Conservation (phyloP, 208 protist species). For the Endotrypanum monterogeii region DNA sequence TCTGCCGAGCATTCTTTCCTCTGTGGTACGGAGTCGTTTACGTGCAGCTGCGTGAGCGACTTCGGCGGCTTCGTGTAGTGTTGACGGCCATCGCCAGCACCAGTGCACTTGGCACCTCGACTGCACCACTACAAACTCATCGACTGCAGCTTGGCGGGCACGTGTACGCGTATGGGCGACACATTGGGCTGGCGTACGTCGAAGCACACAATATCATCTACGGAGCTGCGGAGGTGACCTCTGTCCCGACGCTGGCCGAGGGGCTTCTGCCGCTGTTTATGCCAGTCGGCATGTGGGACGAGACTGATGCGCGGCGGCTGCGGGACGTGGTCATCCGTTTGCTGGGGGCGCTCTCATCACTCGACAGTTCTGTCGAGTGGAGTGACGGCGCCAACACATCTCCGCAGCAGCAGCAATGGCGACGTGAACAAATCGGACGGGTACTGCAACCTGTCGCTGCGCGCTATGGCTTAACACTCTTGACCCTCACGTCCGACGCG, state of each 20-base stretch:
- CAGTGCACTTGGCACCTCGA: constrained; percentile 8
- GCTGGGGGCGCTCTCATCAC: constrained; percentile 23
- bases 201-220: constrained; percentile 75
- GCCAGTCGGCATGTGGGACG: not conserved
- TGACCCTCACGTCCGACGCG: not conserved
- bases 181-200: constrained; percentile 58
- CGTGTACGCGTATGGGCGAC: constrained; percentile 37
- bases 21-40: constrained; percentile 43
- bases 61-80: constrained; percentile 45
- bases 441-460: constrained; percentile 12
- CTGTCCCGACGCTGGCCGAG: constrained; percentile 43
- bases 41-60: constrained; percentile 19
- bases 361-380: constrained; percentile 15
- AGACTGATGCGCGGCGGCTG: constrained; percentile 5
- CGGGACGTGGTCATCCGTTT: constrained; percentile 9
- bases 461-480: constrained; percentile 6
- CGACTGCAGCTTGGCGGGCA: constrained; percentile 20
- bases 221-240: constrained; percentile 47
- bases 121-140: constrained; percentile 13
- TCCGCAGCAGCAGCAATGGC: constrained; percentile 12
- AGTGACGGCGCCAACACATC: constrained; percentile 5
- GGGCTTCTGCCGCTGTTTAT: constrained; percentile 53
- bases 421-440: constrained; percentile 12
- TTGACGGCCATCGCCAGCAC: constrained; percentile 28
- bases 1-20: constrained; percentile 28